Evolutionary conservation across 106 monocot species (phyloP), one percentile per base, ranked within the genome.

Genomic region (Posidonia australis): DNA sequence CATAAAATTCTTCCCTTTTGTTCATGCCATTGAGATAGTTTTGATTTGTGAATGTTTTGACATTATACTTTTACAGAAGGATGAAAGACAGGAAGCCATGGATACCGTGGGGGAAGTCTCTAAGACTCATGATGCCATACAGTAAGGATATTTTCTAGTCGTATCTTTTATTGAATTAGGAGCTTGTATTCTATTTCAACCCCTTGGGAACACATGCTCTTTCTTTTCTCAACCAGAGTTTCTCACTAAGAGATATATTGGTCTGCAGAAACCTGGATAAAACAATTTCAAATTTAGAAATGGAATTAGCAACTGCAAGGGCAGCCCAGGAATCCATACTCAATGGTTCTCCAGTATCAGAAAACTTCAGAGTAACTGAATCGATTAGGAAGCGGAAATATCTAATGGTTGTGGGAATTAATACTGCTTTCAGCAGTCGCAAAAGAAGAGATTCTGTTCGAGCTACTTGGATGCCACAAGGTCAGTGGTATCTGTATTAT

Each of bases 381-480:
- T 46, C 70, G 0, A 57, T 45, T 44, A 62, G 58, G 29, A 76
- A 59, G 60, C 70, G 46, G 60, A 94, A 78, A 73, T 89, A 76
- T 62, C 63, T 89, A 32, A 89, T 94, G 89, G 93, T 94, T 62
- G 70, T 94, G 11, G 93, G 93, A 64, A 82, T 94, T 13, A 94
- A 94, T 63, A 94, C 93, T 63, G 93, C 93, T 44, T 94, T 89
- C 72, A 94, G 93, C 70, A 94, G 93, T 62, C 93, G 93, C 21
- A 89, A 84, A 60, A 44, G 93, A 62, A 86, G 93, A 80, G 93
- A 94, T 76, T 94, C 93, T 54, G 79, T 94, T 77, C 80, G 89
- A 60, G 57, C 86, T 55, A 89, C 93, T 18, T 93, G 93, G 93
- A 77, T 93, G 89, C 93, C 93, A 58, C 89, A 89, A 80, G 93